Conservation (phyloP, 1,139 yeast species). For the Hyphopichia wangnamkhiaoensis region DNA sequence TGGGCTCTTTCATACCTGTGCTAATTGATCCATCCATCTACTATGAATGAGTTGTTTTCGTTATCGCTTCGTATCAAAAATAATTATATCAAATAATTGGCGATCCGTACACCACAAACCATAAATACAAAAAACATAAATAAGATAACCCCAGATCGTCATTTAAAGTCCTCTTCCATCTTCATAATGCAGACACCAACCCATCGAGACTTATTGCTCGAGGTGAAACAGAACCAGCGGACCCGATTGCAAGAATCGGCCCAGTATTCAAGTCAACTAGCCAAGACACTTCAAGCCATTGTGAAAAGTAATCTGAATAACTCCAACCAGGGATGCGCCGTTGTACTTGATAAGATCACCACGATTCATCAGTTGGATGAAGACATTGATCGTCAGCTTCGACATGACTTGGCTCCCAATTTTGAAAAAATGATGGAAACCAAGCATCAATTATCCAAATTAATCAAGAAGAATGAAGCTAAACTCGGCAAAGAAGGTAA, state of each 20-base stretch:
- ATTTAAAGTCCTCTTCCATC: too few species aligned
- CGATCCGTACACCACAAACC: too few species aligned
- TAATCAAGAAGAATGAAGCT: slow-evolving; percentile 18
- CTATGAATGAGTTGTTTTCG: neutral
- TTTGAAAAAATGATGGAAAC: slow-evolving; percentile 24
- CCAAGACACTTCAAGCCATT: slow-evolving; percentile 23
- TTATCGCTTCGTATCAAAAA: neutral
- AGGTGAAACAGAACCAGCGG: slow-evolving; percentile 40
- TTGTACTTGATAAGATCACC: slow-evolving; percentile 43
- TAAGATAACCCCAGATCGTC: too few species aligned
- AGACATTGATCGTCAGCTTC: slow-evolving; percentile 39
- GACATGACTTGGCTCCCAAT: slow-evolving; percentile 26
- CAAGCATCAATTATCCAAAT: slow-evolving; percentile 20
- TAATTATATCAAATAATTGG: too few species aligned
- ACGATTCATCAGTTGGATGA: slow-evolving; percentile 44
- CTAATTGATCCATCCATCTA: neutral
- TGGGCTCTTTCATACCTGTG: neutral
- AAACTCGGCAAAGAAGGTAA: slow-evolving; percentile 10
- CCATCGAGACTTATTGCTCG: slow-evolving; percentile 31
- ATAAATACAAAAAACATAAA: too few species aligned
- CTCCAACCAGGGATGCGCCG: slow-evolving; percentile 21
- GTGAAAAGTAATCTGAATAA: slow-evolving; percentile 28
- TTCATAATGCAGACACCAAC: slow-evolving; percentile 7
- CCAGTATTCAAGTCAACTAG: slow-evolving; percentile 30
- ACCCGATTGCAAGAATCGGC: slow-evolving; percentile 29